phyloP scores from a whole-genome alignment of 2,329 filamentous ascomycete species.

The Penicillium psychrosexuale region DNA sequence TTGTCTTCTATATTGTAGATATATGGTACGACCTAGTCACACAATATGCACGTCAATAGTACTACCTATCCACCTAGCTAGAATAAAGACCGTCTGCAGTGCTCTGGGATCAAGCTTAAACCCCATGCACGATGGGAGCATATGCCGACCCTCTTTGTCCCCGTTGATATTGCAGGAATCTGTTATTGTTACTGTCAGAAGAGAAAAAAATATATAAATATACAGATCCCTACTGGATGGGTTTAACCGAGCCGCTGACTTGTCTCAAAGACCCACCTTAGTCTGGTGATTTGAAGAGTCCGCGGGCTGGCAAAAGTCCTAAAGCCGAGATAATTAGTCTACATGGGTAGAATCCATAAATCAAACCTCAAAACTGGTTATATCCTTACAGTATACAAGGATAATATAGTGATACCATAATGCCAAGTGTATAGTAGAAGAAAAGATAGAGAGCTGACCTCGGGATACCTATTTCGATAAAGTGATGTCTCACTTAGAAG shows the following conservation, averaged over 20 bases:
- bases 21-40: background rate
- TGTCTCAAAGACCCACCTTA: constrained; percentile 1
- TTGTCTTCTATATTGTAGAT: background rate
- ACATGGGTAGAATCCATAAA: background rate
- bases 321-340: background rate
- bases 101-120: constrained; percentile 7
- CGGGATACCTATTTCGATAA: background rate
- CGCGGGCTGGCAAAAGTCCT: background rate
- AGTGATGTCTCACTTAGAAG: constrained; percentile 9
- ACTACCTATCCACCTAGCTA: background rate
- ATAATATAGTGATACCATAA: background rate
- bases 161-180: background rate
- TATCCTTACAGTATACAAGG: background rate
- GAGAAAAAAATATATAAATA: background rate
- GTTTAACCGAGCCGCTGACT: constrained; percentile 3
- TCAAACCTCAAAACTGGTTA: background rate
- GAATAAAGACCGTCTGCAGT: background rate
- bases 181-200: background rate
- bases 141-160: background rate
- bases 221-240: constrained; percentile 6
- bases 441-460: background rate
- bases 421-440: background rate
- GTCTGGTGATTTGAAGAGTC: background rate
- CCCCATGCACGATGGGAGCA: background rate
- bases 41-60: background rate